A percentile compares a stretch with the other conserved stretches of the same genome.
phyloP scores from a whole-genome alignment of 257 asterid genomes.

The Plantago elongata region DNA sequence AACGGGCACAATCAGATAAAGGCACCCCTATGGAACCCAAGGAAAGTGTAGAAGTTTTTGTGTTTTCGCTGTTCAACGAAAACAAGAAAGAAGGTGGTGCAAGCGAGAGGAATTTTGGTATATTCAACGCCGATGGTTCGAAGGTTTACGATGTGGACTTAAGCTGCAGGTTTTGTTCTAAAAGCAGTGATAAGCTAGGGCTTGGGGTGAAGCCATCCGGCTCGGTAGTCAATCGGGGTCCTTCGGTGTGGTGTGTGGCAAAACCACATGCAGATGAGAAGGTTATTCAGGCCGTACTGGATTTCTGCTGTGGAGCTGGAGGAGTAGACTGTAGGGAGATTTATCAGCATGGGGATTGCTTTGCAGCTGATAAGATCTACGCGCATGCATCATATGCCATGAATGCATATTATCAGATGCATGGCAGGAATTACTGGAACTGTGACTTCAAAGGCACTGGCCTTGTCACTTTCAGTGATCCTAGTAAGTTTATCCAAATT shows the following conservation, averaged over 20 bases:
- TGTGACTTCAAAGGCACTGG: slow-evolving; percentile 65
- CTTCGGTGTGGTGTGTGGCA: slow-evolving; percentile 73
- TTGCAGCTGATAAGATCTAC: slow-evolving; percentile 34
- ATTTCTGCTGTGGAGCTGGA: slow-evolving; percentile 54
- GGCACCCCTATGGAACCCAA: slow-evolving; percentile 61
- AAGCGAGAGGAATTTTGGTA: slow-evolving; percentile 60
- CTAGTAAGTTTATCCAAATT: slow-evolving; percentile 33
- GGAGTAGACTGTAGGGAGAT: slow-evolving; percentile 62
- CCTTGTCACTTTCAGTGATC: slow-evolving; percentile 53
- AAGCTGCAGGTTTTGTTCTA: slow-evolving; percentile 46
- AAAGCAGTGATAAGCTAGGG: slow-evolving; percentile 18
- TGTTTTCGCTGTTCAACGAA: slow-evolving; percentile 58
- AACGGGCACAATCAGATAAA: slow-evolving; percentile 33
- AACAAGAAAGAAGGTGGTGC: slow-evolving; percentile 48
- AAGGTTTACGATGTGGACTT: slow-evolving; percentile 54
- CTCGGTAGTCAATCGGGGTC: slow-evolving; percentile 33
- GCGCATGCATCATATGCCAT: slow-evolving; percentile 59
- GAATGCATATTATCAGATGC: slow-evolving; percentile 67
- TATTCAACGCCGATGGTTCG: slow-evolving; percentile 47
- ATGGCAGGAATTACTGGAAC: slow-evolving; percentile 63
- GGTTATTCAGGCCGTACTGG: slow-evolving; percentile 39
- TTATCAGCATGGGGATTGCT: slow-evolving; percentile 37
- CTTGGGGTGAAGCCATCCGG: slow-evolving; percentile 31
- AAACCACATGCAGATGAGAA: slow-evolving; percentile 61
- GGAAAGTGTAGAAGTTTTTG: slow-evolving; percentile 34